Percentiles rank a stretch among this genome's conserved stretches.
Evolutionary conservation across 352 stramenopile species (phyloP).

Genomic region (Pythium insidiosum): DNA sequence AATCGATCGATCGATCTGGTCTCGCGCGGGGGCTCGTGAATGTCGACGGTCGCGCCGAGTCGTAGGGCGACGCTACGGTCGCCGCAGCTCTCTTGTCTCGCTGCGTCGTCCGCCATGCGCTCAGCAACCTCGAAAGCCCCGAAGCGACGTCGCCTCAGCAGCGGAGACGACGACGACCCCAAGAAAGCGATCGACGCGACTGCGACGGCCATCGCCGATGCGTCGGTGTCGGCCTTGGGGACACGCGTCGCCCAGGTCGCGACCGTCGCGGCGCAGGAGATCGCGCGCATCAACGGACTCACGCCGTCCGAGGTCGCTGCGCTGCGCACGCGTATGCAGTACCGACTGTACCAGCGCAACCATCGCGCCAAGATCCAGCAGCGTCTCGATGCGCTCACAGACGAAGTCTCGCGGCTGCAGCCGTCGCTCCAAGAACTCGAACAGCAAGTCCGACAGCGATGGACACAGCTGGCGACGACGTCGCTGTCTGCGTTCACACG

Average conservation of each 20-base stretch:
- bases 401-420: not conserved
- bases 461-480: too few relatives aligned
- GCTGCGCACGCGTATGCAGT: constrained; percentile 11
- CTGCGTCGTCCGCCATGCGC: too few relatives aligned
- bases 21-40: too few relatives aligned
- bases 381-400: not conserved
- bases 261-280: constrained; percentile 1
- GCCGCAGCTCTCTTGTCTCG: too few relatives aligned
- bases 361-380: constrained; percentile 9
- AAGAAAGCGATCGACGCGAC: not conserved
- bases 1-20: too few relatives aligned
- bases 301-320: not conserved
- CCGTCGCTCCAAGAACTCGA: too few relatives aligned
- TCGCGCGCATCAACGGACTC: not conserved
- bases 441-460: too few relatives aligned
- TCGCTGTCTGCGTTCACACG: too few relatives aligned
- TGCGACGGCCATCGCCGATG: constrained; percentile 7
- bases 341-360: constrained; percentile 13
- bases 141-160: too few relatives aligned
- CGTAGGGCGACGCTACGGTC: too few relatives aligned
- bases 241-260: constrained; percentile 5
- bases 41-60: too few relatives aligned
- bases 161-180: not conserved
- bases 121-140: too few relatives aligned
- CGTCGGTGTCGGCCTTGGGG: constrained; percentile 7